Evolutionary conservation across 164 flowering plant genomes (phyloP).

Genomic region (Sextonia rubra): DNA sequence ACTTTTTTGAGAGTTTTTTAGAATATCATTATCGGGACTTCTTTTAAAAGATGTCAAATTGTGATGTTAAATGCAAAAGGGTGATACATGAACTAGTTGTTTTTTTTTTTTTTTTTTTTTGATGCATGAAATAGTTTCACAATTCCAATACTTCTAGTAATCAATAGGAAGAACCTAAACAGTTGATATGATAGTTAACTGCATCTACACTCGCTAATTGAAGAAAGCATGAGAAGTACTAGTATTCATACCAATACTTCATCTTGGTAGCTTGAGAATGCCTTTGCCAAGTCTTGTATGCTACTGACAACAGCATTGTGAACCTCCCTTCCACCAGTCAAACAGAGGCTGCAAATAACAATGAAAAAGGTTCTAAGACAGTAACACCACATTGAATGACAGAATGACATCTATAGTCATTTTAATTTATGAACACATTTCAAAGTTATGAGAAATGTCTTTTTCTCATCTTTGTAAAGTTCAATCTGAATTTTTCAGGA

Average conservation of each 20-base stretch:
- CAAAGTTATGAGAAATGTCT: not conserved
- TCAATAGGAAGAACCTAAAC: not conserved
- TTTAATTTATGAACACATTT: not conserved
- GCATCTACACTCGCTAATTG: not conserved
- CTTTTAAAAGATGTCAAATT: no score
- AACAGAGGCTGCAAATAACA: conserved; percentile 52
- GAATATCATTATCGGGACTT: no score
- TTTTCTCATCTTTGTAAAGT: not conserved
- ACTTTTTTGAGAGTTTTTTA: no score
- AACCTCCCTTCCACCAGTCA: conserved; percentile 75
- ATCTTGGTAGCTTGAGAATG: conserved; percentile 58
- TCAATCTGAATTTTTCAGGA: no score
- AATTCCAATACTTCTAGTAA: no score
- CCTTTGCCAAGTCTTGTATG: conserved; percentile 66
- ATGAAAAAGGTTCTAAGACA: not conserved
- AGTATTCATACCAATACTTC: conserved; percentile 70
- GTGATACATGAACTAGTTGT: no score
- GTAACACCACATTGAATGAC: not conserved
- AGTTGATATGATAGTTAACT: not conserved
- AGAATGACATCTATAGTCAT: no score
- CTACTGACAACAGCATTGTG: conserved; percentile 55
- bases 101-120: no score
- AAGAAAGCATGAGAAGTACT: not conserved
- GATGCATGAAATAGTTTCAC: no score
- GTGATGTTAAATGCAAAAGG: no score